phyloP scores from a whole-genome alignment of 1,139 yeast species.

The Candida smagusa region DNA sequence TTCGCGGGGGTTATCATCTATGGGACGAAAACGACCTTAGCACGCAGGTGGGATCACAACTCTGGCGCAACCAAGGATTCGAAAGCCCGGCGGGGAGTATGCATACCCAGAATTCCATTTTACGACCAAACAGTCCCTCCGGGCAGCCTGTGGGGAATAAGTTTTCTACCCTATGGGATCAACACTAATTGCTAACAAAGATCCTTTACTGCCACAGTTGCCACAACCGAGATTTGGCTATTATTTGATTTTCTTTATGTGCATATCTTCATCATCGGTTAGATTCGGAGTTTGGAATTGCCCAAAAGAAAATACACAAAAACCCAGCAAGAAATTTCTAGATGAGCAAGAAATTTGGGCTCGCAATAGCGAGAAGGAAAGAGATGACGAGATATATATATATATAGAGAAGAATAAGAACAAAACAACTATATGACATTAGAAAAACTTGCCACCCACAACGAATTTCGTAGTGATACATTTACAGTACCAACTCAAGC shows the following conservation, averaged over 20 bases:
- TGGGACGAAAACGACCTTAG: constrained; percentile 4
- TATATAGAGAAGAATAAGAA: neutral
- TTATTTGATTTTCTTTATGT: no score
- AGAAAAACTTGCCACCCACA: constrained; percentile 31
- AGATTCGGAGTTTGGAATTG: no score
- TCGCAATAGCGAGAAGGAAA: neutral
- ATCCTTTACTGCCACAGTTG: no score
- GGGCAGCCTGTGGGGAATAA: no score
- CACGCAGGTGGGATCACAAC: constrained; percentile 1
- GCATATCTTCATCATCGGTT: no score
- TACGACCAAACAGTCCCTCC: no score
- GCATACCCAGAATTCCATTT: no score
- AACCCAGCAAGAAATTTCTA: no score
- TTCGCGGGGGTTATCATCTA: constrained; percentile 4
- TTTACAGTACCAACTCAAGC: constrained; percentile 43
- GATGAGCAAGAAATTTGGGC: constrained; percentile 1
- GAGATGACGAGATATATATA: constrained; percentile 1
- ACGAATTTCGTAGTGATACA: constrained; percentile 57
- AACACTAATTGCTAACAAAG: no score
- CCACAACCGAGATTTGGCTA: no score
- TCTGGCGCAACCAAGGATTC: constrained; percentile 5
- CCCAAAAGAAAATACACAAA: no score
- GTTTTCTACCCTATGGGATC: no score
- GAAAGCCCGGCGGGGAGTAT: neutral
- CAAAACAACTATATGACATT: constrained; percentile 18